Conservation (phyloP, 1,284 basidiomycete species). For the Ustilago hordei region DNA sequence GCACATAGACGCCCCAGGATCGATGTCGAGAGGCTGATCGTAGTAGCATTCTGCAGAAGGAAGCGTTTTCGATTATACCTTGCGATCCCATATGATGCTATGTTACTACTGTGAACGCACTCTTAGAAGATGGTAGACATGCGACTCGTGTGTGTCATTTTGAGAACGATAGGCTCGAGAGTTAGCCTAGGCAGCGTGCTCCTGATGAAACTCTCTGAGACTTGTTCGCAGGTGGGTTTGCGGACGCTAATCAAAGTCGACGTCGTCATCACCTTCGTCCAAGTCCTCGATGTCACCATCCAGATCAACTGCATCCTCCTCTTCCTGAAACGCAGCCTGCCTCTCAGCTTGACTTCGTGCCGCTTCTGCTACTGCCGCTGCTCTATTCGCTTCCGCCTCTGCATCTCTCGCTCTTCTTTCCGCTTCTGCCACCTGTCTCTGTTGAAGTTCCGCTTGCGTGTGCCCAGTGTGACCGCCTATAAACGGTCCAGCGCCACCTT, state of each 20-base stretch:
- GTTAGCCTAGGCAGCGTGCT: not conserved
- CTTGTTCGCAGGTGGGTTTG: not conserved
- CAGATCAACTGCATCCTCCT: conserved; percentile 52
- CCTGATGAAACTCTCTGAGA: not conserved
- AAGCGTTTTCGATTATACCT: not conserved
- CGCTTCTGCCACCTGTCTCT: conserved; percentile 27
- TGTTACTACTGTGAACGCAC: too few relatives aligned
- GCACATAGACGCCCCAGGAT: not conserved
- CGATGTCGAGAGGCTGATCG: not conserved
- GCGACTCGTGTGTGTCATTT: not conserved
- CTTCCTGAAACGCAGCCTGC: conserved; percentile 44
- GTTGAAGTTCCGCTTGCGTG: conserved; percentile 40
- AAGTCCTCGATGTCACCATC: conserved; percentile 61
- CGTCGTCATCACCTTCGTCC: conserved; percentile 52
- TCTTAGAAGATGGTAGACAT: not conserved
- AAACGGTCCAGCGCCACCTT: conserved; percentile 19
- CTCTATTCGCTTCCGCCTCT: conserved; percentile 37
- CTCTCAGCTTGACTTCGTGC: conserved; percentile 39
- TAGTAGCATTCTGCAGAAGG: not conserved
- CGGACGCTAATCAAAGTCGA: conserved; percentile 37
- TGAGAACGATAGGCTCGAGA: not conserved
- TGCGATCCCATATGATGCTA: too few relatives aligned
- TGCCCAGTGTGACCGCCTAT: conserved; percentile 40
- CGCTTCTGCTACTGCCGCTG: conserved; percentile 33
- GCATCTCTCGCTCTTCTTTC: conserved; percentile 44